A percentile compares a stretch with the other conserved stretches of the same genome.
phyloP scores from a whole-genome alignment of 164 flowering plant species.

The Magnolia officinalis region DNA sequence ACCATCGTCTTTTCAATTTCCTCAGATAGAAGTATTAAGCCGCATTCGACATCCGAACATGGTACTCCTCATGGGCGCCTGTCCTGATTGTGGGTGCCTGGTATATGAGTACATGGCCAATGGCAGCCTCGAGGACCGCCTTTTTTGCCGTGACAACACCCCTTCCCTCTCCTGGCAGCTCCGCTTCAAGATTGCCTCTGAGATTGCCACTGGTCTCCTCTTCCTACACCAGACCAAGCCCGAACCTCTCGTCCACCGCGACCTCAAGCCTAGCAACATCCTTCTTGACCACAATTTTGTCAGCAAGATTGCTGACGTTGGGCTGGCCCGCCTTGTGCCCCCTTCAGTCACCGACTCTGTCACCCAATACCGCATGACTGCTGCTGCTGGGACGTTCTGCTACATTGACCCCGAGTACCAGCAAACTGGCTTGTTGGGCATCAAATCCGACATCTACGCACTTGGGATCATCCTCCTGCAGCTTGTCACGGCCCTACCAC shows the following conservation, averaged over 20 bases:
- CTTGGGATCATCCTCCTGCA: constrained; percentile 54
- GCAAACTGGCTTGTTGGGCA: constrained; percentile 55
- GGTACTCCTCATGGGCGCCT: constrained; percentile 62
- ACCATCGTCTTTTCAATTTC: background rate
- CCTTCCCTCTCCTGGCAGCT: constrained; percentile 45
- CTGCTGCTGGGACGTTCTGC: constrained; percentile 62
- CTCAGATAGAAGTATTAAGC: constrained; percentile 53
- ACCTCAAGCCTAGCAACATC: constrained; percentile 61
- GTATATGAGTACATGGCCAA: constrained; percentile 58
- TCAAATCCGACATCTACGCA: constrained; percentile 54
- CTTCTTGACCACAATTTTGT: constrained; percentile 49
- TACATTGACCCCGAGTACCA: constrained; percentile 67
- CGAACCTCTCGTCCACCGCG: constrained; percentile 60
- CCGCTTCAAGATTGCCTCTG: constrained; percentile 50
- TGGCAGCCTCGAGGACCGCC: constrained; percentile 59
- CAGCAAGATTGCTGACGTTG: constrained; percentile 57
- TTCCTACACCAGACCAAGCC: constrained; percentile 63
- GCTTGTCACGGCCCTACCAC: constrained; percentile 37
- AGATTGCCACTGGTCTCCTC: constrained; percentile 53
- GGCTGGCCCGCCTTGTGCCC: constrained; percentile 54
- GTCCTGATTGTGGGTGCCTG: constrained; percentile 49
- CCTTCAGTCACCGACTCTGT: constrained; percentile 36
- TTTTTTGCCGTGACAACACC: constrained; percentile 31
- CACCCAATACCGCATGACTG: constrained; percentile 42
- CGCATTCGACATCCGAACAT: constrained; percentile 57